phyloP scores from a whole-genome alignment of 2,329 filamentous ascomycete species.

The Aspergillus sp. region DNA sequence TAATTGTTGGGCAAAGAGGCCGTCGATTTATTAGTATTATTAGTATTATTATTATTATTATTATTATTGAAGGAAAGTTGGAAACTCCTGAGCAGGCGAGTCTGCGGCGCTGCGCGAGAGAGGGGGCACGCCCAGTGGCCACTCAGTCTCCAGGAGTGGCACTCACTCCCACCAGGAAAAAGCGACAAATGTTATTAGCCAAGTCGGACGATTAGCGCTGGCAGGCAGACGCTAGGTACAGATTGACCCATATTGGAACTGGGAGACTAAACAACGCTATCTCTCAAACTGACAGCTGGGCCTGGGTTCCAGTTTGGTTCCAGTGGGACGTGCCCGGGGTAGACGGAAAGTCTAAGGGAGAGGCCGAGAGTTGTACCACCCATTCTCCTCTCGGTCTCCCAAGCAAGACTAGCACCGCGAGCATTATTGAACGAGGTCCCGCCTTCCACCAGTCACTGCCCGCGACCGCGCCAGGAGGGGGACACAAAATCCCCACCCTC shows the following conservation, averaged over 20 bases:
- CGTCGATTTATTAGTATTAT: neutral
- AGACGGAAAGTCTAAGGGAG: constrained; percentile 11
- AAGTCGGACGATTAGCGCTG: neutral
- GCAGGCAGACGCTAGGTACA: constrained; percentile 11
- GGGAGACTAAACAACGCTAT: neutral
- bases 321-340: constrained; percentile 10
- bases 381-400: neutral
- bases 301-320: constrained; percentile 3
- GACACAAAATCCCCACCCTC: constrained; percentile 15
- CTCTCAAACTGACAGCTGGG: constrained; percentile 1
- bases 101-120: neutral
- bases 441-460: neutral
- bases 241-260: neutral
- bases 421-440: constrained; percentile 2
- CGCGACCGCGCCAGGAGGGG: neutral
- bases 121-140: neutral
- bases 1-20: neutral
- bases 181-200: constrained; percentile 4
- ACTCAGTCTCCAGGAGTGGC: neutral
- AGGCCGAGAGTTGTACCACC: constrained; percentile 11
- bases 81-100: neutral
- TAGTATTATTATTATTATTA: neutral
- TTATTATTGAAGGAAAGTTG: neutral
- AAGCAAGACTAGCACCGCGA: neutral
- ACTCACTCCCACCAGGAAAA: constrained; percentile 6